phyloP scores from a whole-genome alignment of 2,329 filamentous ascomycete genomes.

The Fusarium foetens region DNA sequence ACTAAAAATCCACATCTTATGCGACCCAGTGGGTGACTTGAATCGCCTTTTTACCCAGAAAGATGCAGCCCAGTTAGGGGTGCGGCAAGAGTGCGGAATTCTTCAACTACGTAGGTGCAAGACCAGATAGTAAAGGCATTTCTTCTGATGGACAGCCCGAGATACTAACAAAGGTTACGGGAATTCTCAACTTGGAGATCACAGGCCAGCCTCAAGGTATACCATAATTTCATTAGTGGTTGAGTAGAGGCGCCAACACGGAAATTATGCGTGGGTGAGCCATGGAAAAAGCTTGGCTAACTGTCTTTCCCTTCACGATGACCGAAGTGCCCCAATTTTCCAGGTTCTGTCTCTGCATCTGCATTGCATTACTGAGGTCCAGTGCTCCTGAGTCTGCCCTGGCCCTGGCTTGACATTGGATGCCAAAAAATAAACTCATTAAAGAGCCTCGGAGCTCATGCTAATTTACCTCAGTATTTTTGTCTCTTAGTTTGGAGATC shows the following conservation, averaged over 20 bases:
- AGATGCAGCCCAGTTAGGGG: neutral
- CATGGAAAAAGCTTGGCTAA: constrained; percentile 13
- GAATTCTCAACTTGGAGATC: neutral
- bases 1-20: constrained; percentile 32
- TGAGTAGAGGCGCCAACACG: constrained; percentile 4
- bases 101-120: neutral
- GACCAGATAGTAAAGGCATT: neutral
- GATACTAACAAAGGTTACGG: neutral
- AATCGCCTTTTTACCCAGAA: constrained; percentile 26
- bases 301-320: constrained; percentile 17
- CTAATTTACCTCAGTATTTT: neutral
- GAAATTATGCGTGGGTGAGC: constrained; percentile 22
- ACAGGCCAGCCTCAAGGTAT: neutral
- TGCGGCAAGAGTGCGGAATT: neutral
- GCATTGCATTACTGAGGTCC: neutral
- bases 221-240: neutral
- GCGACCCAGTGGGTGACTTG: constrained; percentile 32
- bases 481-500: neutral
- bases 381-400: neutral
- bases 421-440: neutral
- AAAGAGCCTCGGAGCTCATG: neutral
- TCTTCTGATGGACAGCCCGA: neutral
- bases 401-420: neutral
- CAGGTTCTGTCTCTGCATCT: neutral
- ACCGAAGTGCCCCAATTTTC: constrained; percentile 19